phyloP scores from a whole-genome alignment of 176 grass and related monocot genomes.

The Aegilops bicornis region DNA sequence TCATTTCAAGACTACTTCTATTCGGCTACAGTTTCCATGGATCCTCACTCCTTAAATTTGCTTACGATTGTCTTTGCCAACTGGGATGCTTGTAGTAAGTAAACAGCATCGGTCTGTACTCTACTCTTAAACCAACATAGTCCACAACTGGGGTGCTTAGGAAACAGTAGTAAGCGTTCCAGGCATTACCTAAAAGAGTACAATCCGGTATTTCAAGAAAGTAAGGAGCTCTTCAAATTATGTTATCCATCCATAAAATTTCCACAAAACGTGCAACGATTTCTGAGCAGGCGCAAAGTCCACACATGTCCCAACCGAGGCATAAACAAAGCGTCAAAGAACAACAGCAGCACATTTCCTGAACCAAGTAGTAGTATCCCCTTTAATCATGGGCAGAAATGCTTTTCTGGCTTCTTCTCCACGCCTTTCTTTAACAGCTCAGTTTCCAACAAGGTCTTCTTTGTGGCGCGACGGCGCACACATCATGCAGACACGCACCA shows the following conservation, averaged over 20 bases:
- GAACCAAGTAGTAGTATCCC: not conserved
- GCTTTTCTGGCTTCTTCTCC: no score
- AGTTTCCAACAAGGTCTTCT: no score
- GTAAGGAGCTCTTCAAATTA: not conserved
- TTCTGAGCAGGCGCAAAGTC: not conserved
- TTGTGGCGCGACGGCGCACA: no score
- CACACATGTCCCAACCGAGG: not conserved
- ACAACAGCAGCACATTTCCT: not conserved
- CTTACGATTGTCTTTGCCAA: constrained; percentile 1
- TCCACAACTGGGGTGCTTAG: not conserved
- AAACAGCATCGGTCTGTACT: constrained; percentile 1
- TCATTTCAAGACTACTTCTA: not conserved
- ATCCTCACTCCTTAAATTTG: not conserved
- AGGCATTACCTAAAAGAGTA: not conserved
- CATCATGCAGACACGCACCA: not conserved
- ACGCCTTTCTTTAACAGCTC: no score
- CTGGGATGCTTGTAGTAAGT: constrained; percentile 19
- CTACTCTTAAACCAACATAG: not conserved
- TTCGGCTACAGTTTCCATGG: not conserved
- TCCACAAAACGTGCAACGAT: not conserved
- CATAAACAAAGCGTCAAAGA: not conserved
- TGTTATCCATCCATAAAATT: not conserved
- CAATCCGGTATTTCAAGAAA: constrained; percentile 7
- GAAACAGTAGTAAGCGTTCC: not conserved
- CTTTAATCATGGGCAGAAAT: not conserved